Percentiles rank a stretch among this genome's conserved stretches.
These are phyloP conservation scores for Penicillium chermesinum DNA, from an alignment of 495 filamentous ascomycete genomes.

Conservation along the genomic window DNA sequence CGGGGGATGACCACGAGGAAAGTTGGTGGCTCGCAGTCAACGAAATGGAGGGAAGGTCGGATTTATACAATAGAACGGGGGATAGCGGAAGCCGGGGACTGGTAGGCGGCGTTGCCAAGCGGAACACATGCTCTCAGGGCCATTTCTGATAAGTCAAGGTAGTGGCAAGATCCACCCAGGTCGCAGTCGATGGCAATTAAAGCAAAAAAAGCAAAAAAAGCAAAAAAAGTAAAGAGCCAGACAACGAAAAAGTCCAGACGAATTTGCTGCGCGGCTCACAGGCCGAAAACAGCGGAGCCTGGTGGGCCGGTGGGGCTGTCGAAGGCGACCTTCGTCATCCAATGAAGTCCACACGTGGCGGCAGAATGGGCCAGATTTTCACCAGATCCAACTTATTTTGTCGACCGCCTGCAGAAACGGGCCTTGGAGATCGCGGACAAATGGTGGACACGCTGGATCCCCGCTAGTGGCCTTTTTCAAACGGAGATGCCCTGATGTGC, in stretches of 20 bases:
- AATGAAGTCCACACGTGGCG: slow-evolving; percentile 22
- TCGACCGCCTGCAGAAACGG: slow-evolving; percentile 4
- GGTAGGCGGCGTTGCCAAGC: neutral
- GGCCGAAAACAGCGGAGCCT: slow-evolving; percentile 5
- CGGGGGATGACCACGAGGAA: neutral
- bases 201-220: slow-evolving; percentile 6
- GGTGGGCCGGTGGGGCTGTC: neutral
- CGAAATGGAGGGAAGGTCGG: neutral
- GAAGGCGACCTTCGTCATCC: slow-evolving; percentile 1
- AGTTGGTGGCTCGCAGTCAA: neutral
- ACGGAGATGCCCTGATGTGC: no score
- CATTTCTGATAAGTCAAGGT: slow-evolving; percentile 25
- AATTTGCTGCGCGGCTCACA: neutral
- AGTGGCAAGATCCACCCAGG: slow-evolving; percentile 16
- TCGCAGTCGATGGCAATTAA: neutral
- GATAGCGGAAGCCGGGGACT: neutral
- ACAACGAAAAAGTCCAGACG: neutral
- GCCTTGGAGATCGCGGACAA: slow-evolving; percentile 3
- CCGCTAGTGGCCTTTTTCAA: neutral
- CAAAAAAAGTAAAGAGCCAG: neutral
- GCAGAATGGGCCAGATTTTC: slow-evolving; percentile 13
- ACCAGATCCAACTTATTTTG: neutral
- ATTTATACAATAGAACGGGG: neutral
- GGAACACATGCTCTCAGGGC: slow-evolving; percentile 19
- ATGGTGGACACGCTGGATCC: neutral